Evolutionary conservation across 2,329 filamentous ascomycete species (phyloP), one percentile per base, ranked within the genome.

Genomic region (Trichoderma lentiforme): DNA sequence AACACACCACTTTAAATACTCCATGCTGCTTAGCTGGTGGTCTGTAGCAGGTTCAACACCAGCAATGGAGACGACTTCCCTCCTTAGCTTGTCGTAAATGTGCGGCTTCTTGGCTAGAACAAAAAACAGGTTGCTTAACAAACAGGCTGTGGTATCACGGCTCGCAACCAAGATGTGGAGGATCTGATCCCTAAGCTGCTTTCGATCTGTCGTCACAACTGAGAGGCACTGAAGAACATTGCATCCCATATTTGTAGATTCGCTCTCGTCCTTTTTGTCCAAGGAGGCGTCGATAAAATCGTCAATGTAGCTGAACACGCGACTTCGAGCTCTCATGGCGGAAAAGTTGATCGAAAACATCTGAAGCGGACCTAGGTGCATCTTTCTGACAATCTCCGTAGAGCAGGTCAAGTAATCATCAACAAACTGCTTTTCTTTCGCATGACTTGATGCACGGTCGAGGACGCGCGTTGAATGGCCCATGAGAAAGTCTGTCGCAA

Each of bases 1-100:
- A 72, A 90, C 74, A 36, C 86, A 87, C 80, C 83, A 87, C 74
- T 84, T 85, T 67, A 90, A 78, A 73, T 89, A 90, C 72, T 84
- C 85, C 77, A 89, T 82, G 36, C 83, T 82, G 75, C 84, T 86
- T 71, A 90, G 74, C 74, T 87, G 81, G 43, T 83, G 83, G 70
- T 85, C 86, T 0, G 82, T 84, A 1, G 87, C 85, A 18, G 78
- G 76, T 2, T 75, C 74, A 2, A 77, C 76, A 4, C 82, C 79
- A 3, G 73, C 72, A 6, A 82, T 71, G 1, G 74, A 69, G 62
- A 81, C 30, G 1, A 86, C 80, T 51, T 86, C 84, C 5, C 79
- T 77, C 30, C 85, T 80, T 30, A 90, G 76, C 74, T 85, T 87
- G 18, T 75, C 74, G 73, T 82, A 88, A 1, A 86, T 70, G 43